A percentile compares a stretch with the other conserved stretches of the same genome.
phyloP scores from a whole-genome alignment of 1,284 basidiomycete species.

The Papiliotrema nemorosa region DNA sequence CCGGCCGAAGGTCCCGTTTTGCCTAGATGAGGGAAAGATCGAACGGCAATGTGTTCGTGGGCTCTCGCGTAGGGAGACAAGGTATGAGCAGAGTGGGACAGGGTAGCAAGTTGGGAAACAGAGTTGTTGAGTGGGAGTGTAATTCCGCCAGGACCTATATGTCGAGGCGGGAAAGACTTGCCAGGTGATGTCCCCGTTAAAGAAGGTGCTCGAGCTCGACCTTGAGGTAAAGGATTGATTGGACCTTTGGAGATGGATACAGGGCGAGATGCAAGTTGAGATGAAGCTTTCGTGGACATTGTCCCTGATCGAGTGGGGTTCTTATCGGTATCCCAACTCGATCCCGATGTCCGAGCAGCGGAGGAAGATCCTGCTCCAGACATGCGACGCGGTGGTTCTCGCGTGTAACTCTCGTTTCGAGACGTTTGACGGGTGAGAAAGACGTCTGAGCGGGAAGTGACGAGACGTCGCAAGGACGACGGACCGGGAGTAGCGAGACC shows the following conservation, averaged over 20 bases:
- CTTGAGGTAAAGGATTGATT: slow-evolving; percentile 9
- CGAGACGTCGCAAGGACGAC: slow-evolving; percentile 32
- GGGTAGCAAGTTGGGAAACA: slow-evolving; percentile 74
- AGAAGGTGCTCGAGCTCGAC: slow-evolving; percentile 13
- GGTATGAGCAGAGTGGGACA: slow-evolving; percentile 82
- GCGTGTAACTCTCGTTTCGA: slow-evolving; percentile 10
- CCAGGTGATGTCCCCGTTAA: slow-evolving; percentile 22
- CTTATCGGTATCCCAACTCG: slow-evolving; percentile 27
- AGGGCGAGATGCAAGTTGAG: slow-evolving; percentile 27
- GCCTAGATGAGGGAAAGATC: slow-evolving; percentile 66
- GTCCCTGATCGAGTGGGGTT: slow-evolving; percentile 18
- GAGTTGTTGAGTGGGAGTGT: slow-evolving; percentile 71
- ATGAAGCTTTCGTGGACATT: slow-evolving; percentile 25
- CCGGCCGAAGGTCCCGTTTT: slow-evolving; percentile 51
- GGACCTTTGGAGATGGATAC: slow-evolving; percentile 13
- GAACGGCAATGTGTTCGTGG: slow-evolving; percentile 82
- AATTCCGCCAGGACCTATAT: slow-evolving; percentile 51
- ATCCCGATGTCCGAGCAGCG: slow-evolving; percentile 18
- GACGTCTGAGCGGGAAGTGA: slow-evolving; percentile 34
- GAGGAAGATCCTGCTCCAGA: slow-evolving; percentile 16
- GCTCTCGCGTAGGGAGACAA: slow-evolving; percentile 84
- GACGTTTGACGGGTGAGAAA: slow-evolving; percentile 17
- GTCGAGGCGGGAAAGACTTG: slow-evolving; percentile 30
- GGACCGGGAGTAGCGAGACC: slow-evolving; percentile 15
- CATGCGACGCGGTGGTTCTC: slow-evolving; percentile 3